Percentiles rank a stretch among this genome's conserved stretches.
Evolutionary conservation across 768 basidiomycete species (phyloP).

Genomic region (Filobasidium wieringae): DNA sequence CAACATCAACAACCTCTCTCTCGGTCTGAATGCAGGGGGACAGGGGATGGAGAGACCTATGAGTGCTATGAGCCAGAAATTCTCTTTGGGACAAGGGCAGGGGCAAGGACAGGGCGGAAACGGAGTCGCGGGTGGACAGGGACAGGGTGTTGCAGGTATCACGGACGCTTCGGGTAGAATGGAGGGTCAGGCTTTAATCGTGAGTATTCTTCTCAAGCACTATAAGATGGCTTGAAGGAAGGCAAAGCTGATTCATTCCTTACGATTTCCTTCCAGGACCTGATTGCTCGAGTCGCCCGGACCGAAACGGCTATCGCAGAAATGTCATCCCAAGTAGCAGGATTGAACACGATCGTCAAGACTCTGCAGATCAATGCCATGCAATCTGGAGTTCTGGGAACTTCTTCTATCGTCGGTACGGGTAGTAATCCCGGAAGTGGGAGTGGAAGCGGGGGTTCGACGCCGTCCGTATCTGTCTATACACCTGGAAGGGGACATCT

Average conservation of each 20-base stretch:
- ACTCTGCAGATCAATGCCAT: constrained; percentile 2
- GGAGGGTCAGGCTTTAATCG: neutral
- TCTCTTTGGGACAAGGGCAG: too few relatives aligned
- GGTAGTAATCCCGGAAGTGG: neutral
- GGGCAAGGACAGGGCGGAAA: too few relatives aligned
- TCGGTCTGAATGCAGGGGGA: too few relatives aligned
- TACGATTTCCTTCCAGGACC: neutral
- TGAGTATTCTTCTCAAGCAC: neutral
- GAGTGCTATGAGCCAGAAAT: neutral
- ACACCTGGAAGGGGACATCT: neutral
- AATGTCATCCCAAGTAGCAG: constrained; percentile 7
- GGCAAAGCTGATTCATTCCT: neutral
- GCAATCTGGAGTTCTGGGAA: neutral
- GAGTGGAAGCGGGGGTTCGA: neutral
- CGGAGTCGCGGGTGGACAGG: neutral
- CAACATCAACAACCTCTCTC: too few relatives aligned
- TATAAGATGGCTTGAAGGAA: too few relatives aligned
- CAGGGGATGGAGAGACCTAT: neutral
- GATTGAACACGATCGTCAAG: constrained; percentile 11
- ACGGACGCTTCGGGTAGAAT: neutral
- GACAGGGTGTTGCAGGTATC: neutral
- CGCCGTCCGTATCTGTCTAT: neutral
- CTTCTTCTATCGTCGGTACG: neutral
- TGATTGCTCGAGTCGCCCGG: constrained; percentile 8
- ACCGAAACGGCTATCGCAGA: constrained; percentile 11